These are phyloP conservation scores for Phaffia tasmanica DNA, from an alignment of 768 basidiomycete genomes.

Conservation along the genomic window DNA sequence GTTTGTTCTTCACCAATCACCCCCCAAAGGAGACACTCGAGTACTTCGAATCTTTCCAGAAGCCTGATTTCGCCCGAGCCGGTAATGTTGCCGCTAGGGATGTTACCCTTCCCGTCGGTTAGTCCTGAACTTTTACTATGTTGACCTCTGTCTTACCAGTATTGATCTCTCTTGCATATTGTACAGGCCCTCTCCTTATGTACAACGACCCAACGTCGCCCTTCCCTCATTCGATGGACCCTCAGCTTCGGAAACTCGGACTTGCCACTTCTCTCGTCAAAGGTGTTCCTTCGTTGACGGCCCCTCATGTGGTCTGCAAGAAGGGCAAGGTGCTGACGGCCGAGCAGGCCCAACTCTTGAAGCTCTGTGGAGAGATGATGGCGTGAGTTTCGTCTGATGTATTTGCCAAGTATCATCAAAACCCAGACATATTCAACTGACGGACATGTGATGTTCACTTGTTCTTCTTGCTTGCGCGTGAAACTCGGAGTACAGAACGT, in stretches of 20 bases:
- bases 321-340: constrained; percentile 64
- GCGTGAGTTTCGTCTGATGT: constrained; percentile 41
- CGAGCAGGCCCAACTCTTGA: constrained; percentile 86
- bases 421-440: background rate
- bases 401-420: background rate
- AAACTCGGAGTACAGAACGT: constrained; percentile 1
- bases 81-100: constrained; percentile 68
- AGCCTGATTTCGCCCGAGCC: constrained; percentile 80
- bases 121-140: constrained; percentile 10
- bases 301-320: constrained; percentile 70
- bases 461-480: background rate
- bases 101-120: constrained; percentile 55
- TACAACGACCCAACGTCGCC: constrained; percentile 61
- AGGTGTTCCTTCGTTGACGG: constrained; percentile 70
- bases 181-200: constrained; percentile 27
- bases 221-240: constrained; percentile 95
- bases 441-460: background rate
- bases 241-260: constrained; percentile 85
- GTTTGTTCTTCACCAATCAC: constrained; percentile 81
- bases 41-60: constrained; percentile 86
- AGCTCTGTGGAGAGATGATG: constrained; percentile 81
- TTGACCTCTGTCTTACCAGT: background rate
- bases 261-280: constrained; percentile 65
- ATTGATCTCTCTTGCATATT: background rate
- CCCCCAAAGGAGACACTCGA: constrained; percentile 80